Evolutionary conservation across 305 asterid genomes (phyloP).

Genomic region (Solanum hybrid): DNA sequence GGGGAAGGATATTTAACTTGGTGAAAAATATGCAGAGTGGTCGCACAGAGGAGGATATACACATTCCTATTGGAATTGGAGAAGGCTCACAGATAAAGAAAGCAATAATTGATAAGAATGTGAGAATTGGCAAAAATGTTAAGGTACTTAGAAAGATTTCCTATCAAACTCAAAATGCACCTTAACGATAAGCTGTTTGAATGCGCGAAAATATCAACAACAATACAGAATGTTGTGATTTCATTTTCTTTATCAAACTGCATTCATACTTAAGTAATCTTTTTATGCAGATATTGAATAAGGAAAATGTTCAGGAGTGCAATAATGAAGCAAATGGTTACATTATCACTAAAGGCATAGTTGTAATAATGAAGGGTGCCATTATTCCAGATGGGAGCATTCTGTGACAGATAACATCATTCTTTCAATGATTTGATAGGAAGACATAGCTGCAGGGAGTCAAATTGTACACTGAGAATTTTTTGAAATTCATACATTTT

Average conservation of each 20-base stretch:
- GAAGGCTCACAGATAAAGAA: slow-evolving; percentile 53
- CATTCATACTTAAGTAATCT: background rate
- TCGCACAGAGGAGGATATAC: slow-evolving; percentile 19
- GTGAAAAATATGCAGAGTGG: background rate
- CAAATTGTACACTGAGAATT: background rate
- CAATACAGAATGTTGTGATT: background rate
- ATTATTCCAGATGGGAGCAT: slow-evolving; percentile 59
- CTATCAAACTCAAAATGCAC: background rate
- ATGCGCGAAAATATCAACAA: background rate
- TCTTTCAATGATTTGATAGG: background rate
- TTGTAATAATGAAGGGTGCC: slow-evolving; percentile 50
- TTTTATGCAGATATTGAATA: slow-evolving; percentile 60
- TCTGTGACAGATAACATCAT: slow-evolving; percentile 12
- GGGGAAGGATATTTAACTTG: background rate
- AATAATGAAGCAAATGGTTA: slow-evolving; percentile 56
- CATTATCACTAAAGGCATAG: slow-evolving; percentile 49
- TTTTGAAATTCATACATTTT: background rate
- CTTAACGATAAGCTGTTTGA: background rate
- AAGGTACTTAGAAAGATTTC: slow-evolving; percentile 26
- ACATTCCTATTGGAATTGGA: slow-evolving; percentile 63
- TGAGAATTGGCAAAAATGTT: slow-evolving; percentile 73
- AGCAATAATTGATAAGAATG: slow-evolving; percentile 68
- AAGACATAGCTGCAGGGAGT: background rate
- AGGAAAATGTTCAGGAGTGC: slow-evolving; percentile 58
- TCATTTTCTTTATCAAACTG: background rate